These are phyloP conservation scores for Camillea tinctor DNA, from an alignment of 2,329 filamentous ascomycete species.

Conservation along the genomic window DNA sequence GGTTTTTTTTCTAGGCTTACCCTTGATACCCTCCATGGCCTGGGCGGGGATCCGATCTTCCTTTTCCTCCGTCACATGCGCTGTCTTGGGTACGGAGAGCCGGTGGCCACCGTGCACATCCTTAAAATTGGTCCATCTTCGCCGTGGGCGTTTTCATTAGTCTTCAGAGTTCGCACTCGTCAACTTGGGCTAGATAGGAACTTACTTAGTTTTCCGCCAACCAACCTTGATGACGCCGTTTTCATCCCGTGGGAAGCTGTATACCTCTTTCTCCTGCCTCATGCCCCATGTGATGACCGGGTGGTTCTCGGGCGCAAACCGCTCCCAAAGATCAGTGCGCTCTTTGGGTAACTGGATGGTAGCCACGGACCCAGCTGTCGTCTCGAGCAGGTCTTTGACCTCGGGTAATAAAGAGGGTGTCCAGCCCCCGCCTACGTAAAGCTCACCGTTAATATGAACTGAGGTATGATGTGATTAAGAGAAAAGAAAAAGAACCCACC, in stretches of 20 bases:
- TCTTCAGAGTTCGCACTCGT: too few relatives aligned
- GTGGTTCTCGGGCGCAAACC: conserved; percentile 43
- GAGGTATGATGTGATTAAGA: neutral
- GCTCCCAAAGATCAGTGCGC: conserved; percentile 35
- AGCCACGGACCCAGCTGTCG: conserved; percentile 23
- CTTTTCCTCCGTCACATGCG: conserved; percentile 17
- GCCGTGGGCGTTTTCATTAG: too few relatives aligned
- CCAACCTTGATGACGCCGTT: conserved; percentile 48
- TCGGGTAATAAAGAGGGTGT: conserved; percentile 20
- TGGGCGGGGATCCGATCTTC: conserved; percentile 19
- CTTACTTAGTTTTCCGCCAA: conserved; percentile 51
- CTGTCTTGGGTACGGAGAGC: conserved; percentile 25
- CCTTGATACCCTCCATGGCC: conserved; percentile 26
- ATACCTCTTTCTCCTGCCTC: conserved; percentile 40
- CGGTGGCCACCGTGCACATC: conserved; percentile 15
- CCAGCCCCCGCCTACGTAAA: conserved; percentile 19
- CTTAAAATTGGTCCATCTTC: conserved; percentile 24
- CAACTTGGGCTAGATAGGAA: conserved; percentile 7
- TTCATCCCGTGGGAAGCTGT: conserved; percentile 46
- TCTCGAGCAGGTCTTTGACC: conserved; percentile 21
- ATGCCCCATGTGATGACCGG: conserved; percentile 44
- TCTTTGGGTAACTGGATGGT: conserved; percentile 40
- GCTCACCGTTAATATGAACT: too few relatives aligned
- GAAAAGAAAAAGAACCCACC: conserved; percentile 7
- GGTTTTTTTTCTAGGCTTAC: conserved; percentile 8